Evolutionary conservation across 768 basidiomycete species (phyloP).

Genomic region (Calocybe indica): DNA sequence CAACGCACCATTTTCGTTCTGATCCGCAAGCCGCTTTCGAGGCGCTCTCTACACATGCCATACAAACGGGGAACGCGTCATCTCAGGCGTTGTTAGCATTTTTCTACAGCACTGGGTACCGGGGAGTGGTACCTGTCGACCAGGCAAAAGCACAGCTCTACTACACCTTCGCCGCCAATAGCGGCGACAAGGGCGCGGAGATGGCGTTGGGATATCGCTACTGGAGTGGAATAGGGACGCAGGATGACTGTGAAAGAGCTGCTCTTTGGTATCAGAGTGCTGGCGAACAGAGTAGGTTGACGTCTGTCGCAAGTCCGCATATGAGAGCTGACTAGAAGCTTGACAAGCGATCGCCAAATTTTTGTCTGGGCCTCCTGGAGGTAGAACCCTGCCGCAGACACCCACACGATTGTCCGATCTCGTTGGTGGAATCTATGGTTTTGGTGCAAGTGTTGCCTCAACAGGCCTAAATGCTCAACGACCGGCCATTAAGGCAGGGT

Average conservation of each 20-base stretch:
- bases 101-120: constrained; percentile 85
- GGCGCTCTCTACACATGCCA: constrained; percentile 59
- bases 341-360: constrained; percentile 71
- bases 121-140: constrained; percentile 51
- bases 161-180: constrained; percentile 91
- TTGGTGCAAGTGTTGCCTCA: constrained; percentile 90
- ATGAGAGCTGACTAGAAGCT: not conserved
- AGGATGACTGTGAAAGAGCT: constrained; percentile 80
- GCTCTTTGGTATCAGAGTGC: constrained; percentile 87
- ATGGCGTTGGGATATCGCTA: constrained; percentile 93
- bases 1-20: constrained; percentile 55
- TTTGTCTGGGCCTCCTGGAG: constrained; percentile 85
- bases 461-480: constrained; percentile 68
- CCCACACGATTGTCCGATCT: constrained; percentile 84
- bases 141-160: constrained; percentile 85
- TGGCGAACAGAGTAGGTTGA: constrained; percentile 65
- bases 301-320: not conserved
- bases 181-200: constrained; percentile 80
- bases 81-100: constrained; percentile 86
- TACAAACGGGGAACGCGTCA: constrained; percentile 72
- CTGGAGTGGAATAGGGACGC: constrained; percentile 92
- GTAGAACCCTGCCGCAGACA: constrained; percentile 77
- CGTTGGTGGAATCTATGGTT: constrained; percentile 89
- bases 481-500: constrained; percentile 78
- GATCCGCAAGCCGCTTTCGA: constrained; percentile 60